These are phyloP conservation scores for Simplicillium sp. DNA, from an alignment of 2,329 filamentous ascomycete genomes.

Conservation along the genomic window DNA sequence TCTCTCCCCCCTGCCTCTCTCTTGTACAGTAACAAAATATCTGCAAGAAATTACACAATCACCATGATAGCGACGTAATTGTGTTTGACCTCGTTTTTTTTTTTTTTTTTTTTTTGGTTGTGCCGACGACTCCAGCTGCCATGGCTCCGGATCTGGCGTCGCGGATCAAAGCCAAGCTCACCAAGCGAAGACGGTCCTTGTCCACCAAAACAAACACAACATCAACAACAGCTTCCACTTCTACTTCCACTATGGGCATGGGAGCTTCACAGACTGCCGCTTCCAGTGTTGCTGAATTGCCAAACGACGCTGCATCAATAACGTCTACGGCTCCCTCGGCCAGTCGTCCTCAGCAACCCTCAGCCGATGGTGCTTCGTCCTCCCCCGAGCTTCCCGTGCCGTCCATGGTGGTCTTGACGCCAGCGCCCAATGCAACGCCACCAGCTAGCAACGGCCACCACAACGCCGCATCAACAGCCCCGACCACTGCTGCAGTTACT, in stretches of 20 bases:
- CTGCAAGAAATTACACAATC: too few relatives aligned
- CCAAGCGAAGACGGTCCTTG: conserved; percentile 4
- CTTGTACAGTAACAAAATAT: too few relatives aligned
- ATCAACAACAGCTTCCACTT: too few relatives aligned
- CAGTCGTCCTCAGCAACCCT: not conserved
- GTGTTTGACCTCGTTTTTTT: too few relatives aligned
- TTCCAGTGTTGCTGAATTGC: not conserved
- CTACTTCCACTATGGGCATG: not conserved
- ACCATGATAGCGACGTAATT: too few relatives aligned
- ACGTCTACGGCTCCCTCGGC: not conserved
- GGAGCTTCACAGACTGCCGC: not conserved
- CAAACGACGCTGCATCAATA: not conserved
- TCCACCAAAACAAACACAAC: too few relatives aligned
- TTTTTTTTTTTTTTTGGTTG: too few relatives aligned
- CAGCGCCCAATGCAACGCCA: not conserved
- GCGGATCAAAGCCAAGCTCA: conserved; percentile 29
- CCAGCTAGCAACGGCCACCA: not conserved
- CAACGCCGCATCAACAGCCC: not conserved
- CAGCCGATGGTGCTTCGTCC: too few relatives aligned
- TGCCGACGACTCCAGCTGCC: too few relatives aligned
- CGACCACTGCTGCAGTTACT: not conserved
- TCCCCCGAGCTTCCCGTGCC: too few relatives aligned
- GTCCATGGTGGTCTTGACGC: not conserved
- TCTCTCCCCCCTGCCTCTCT: too few relatives aligned
- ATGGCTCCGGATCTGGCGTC: conserved; percentile 36